Conservation (phyloP, 768 basidiomycete genomes). For the Boletus speciosus region DNA sequence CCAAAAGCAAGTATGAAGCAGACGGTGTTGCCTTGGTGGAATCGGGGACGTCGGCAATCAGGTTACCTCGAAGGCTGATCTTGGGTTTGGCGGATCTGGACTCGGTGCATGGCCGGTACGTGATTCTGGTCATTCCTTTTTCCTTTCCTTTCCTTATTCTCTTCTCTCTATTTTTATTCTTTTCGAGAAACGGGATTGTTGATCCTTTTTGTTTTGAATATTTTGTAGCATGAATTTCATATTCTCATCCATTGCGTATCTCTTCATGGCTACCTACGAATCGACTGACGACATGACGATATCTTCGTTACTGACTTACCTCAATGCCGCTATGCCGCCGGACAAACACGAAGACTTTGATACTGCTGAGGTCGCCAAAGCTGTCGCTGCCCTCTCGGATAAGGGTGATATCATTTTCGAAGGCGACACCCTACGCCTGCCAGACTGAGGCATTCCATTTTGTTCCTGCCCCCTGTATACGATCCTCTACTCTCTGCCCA, state of each 20-base stretch:
- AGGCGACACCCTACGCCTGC: slow-evolving; percentile 42
- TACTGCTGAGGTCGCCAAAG: slow-evolving; percentile 62
- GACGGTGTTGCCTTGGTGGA: slow-evolving; percentile 21
- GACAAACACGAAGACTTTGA: slow-evolving; percentile 85
- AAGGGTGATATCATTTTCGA: slow-evolving; percentile 48
- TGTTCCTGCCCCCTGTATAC: neutral
- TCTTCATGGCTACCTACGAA: slow-evolving; percentile 68
- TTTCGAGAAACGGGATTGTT: slow-evolving; percentile 4
- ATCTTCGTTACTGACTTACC: slow-evolving; percentile 62
- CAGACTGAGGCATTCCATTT: slow-evolving; percentile 12
- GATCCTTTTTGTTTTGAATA: slow-evolving; percentile 1
- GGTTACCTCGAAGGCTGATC: slow-evolving; percentile 25
- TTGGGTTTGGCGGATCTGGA: slow-evolving; percentile 55
- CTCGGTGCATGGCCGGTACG: slow-evolving; percentile 58
- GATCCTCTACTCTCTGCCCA: neutral
- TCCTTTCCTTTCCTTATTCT: neutral
- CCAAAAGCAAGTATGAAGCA: slow-evolving; percentile 23
- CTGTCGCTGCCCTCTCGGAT: slow-evolving; percentile 44
- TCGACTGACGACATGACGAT: slow-evolving; percentile 65
- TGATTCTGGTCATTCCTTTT: slow-evolving; percentile 5
- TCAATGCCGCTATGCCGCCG: slow-evolving; percentile 71
- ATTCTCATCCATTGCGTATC: slow-evolving; percentile 54
- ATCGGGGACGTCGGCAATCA: slow-evolving; percentile 11
- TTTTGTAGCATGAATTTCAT: slow-evolving; percentile 54
- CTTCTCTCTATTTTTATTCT: slow-evolving; percentile 1